Evolutionary conservation across 805 yeast genomes (phyloP).

Genomic region (Pichia pseudocactophila): DNA sequence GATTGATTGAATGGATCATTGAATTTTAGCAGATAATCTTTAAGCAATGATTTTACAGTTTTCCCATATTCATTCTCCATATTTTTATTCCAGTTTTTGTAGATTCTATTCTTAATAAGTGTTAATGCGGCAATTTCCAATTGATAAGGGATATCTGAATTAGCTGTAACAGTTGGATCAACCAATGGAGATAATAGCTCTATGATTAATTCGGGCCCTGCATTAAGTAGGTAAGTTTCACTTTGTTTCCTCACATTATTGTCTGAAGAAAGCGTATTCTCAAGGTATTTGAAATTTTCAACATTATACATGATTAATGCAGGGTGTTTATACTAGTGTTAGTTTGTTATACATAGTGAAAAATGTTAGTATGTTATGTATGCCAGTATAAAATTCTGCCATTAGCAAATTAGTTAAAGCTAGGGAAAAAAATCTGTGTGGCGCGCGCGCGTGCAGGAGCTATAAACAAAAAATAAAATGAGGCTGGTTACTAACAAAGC

Average conservation of each 20-base stretch:
- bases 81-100: background rate
- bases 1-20: slow-evolving; percentile 1
- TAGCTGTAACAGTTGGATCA: background rate
- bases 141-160: background rate
- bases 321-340: no score
- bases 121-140: slow-evolving; percentile 2
- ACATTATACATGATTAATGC: no score
- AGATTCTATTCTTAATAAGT: slow-evolving; percentile 4
- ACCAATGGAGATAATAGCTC: background rate
- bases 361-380: no score
- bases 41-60: slow-evolving; percentile 1
- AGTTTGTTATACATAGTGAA: no score
- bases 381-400: no score
- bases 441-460: no score
- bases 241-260: slow-evolving; percentile 33
- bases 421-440: no score
- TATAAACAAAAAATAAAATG: no score
- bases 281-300: slow-evolving; percentile 25
- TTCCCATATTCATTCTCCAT: background rate
- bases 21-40: slow-evolving; percentile 1
- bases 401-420: no score
- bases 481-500: no score
- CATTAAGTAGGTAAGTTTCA: slow-evolving; percentile 25
- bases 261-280: slow-evolving; percentile 42
- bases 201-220: background rate